Percentiles rank a stretch among this genome's conserved stretches.
Conservation (phyloP, 805 yeast genomes). For the Myxozyma lipomycoides region DNA sequence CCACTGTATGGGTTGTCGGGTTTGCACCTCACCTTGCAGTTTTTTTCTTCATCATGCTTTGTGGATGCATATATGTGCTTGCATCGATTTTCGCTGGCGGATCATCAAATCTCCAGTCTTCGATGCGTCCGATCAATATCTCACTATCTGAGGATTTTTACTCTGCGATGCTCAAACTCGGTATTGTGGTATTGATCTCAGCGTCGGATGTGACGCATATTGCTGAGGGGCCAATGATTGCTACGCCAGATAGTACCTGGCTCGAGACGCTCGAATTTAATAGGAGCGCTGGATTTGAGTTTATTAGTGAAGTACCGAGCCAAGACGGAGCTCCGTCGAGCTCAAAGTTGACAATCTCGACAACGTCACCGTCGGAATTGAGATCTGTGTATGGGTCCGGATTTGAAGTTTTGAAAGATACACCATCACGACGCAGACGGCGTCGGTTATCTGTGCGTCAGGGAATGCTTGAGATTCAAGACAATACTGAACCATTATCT, state of each 20-base stretch:
- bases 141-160: slow-evolving; percentile 60
- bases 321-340: neutral
- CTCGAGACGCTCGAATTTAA: slow-evolving; percentile 39
- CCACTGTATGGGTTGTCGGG: slow-evolving; percentile 54
- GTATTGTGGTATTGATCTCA: slow-evolving; percentile 60
- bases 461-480: neutral
- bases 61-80: slow-evolving; percentile 50
- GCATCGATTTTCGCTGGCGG: slow-evolving; percentile 59
- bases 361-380: neutral
- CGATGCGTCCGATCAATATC: slow-evolving; percentile 35
- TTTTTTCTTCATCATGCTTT: slow-evolving; percentile 47
- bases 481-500: neutral
- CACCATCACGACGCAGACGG: neutral
- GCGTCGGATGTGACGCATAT: slow-evolving; percentile 64
- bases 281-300: slow-evolving; percentile 19
- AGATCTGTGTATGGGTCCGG: neutral
- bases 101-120: slow-evolving; percentile 41
- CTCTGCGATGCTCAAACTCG: slow-evolving; percentile 55
- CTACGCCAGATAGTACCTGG: slow-evolving; percentile 54
- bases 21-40: slow-evolving; percentile 65
- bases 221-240: slow-evolving; percentile 51
- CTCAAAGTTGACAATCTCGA: neutral
- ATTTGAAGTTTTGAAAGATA: neutral
- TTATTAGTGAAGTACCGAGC: slow-evolving; percentile 17
- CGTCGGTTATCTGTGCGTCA: neutral